phyloP scores from a whole-genome alignment of 345 rosid species.

The Geranium rotundifolium region DNA sequence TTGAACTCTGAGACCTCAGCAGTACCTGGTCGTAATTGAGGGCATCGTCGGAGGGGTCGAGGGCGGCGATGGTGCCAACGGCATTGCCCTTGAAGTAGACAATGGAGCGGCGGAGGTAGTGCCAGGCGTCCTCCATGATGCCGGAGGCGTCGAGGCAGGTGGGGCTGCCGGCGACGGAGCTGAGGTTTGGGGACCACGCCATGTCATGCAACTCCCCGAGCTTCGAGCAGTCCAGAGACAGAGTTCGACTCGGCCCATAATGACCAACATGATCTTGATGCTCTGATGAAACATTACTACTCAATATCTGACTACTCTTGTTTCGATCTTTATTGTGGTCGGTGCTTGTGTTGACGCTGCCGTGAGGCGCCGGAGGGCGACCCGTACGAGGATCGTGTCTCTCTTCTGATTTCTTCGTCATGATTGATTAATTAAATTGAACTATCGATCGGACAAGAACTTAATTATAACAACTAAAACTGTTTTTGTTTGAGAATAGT shows the following conservation, averaged over 20 bases:
- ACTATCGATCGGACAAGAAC: no score
- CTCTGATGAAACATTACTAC: neutral
- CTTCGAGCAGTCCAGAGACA: neutral
- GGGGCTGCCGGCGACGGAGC: neutral
- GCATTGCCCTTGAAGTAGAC: slow-evolving; percentile 78
- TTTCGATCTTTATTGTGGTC: neutral
- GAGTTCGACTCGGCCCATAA: neutral
- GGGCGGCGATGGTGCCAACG: slow-evolving; percentile 80
- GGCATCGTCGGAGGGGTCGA: slow-evolving; percentile 90
- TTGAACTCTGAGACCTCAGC: no score
- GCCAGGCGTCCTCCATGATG: slow-evolving; percentile 97
- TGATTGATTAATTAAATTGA: no score
- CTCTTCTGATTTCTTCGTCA: no score
- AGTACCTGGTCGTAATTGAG: slow-evolving; percentile 93
- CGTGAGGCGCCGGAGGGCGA: no score
- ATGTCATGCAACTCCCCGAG: neutral
- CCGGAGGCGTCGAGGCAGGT: slow-evolving; percentile 16
- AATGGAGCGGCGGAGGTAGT: slow-evolving; percentile 65
- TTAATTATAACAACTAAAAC: no score
- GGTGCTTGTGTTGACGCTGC: neutral
- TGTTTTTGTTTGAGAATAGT: neutral
- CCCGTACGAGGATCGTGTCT: no score
- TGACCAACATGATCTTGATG: neutral
- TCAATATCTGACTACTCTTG: no score
- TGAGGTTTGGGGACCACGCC: neutral